phyloP scores from a whole-genome alignment of 2,329 filamentous ascomycete species.

The Nakataea oryzae region DNA sequence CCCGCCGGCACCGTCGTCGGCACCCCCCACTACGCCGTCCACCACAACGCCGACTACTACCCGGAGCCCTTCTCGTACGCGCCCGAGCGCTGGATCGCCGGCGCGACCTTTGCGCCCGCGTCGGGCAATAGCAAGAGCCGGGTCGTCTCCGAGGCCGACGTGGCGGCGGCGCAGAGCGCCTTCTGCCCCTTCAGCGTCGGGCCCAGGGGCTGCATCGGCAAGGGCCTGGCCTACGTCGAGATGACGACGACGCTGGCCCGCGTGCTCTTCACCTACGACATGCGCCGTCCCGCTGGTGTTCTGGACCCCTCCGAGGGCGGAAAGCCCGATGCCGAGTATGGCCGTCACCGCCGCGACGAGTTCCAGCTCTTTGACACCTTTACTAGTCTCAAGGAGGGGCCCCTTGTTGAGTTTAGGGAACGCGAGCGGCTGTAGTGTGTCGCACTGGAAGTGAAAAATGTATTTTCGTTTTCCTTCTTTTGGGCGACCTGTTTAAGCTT shows the following conservation, averaged over 20 bases:
- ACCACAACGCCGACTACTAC: conserved; percentile 56
- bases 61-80: conserved; percentile 45
- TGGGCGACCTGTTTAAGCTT: too few relatives aligned
- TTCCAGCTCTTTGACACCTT: conserved; percentile 65
- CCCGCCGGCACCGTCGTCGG: conserved; percentile 53
- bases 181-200: conserved; percentile 69
- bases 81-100: conserved; percentile 56
- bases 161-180: conserved; percentile 49
- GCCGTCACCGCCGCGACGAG: conserved; percentile 45
- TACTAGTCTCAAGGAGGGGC: conserved; percentile 62
- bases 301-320: conserved; percentile 41
- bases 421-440: conserved; percentile 5
- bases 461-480: too few relatives aligned
- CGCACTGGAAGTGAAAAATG: too few relatives aligned
- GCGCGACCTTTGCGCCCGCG: conserved; percentile 15
- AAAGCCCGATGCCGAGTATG: conserved; percentile 34
- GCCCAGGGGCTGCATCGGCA: conserved; percentile 62
- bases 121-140: conserved; percentile 19
- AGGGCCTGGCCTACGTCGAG: conserved; percentile 58
- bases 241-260: conserved; percentile 53
- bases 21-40: conserved; percentile 56
- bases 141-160: conserved; percentile 36
- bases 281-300: conserved; percentile 38
- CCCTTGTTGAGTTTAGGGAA: conserved; percentile 51
- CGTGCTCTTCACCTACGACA: conserved; percentile 50